phyloP scores from a whole-genome alignment of 768 basidiomycete species.

The Podaxis sp. region DNA sequence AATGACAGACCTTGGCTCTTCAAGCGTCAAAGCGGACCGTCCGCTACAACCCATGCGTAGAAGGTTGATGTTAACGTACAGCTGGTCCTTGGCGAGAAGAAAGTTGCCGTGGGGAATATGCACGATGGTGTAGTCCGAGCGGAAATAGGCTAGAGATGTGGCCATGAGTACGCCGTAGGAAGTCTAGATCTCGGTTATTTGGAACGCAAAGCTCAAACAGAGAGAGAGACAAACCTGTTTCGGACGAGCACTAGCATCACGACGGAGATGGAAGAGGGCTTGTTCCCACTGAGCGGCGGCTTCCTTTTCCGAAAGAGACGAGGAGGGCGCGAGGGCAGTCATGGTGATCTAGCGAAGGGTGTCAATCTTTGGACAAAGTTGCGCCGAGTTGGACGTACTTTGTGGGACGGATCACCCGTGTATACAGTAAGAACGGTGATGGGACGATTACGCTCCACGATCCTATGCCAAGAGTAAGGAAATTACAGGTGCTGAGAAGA shows the following conservation, averaged over 20 bases:
- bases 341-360: slow-evolving; percentile 51
- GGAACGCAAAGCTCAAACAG: background rate
- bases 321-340: slow-evolving; percentile 50
- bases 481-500: slow-evolving; percentile 3
- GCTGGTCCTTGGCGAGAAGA: slow-evolving; percentile 57
- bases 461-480: slow-evolving; percentile 39
- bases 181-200: slow-evolving; percentile 38
- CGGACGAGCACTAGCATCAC: slow-evolving; percentile 68
- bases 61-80: slow-evolving; percentile 81
- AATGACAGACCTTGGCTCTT: slow-evolving; percentile 61
- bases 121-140: slow-evolving; percentile 84
- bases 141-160: slow-evolving; percentile 85
- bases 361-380: background rate
- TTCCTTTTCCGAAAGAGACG: slow-evolving; percentile 39
- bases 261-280: slow-evolving; percentile 58
- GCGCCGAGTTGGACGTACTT: slow-evolving; percentile 32
- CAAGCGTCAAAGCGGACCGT: slow-evolving; percentile 72
- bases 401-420: slow-evolving; percentile 73
- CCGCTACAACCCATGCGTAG: slow-evolving; percentile 84
- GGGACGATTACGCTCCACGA: slow-evolving; percentile 63
- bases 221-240: slow-evolving; percentile 46
- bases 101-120: slow-evolving; percentile 74
- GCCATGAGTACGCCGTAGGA: slow-evolving; percentile 71
- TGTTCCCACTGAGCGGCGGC: slow-evolving; percentile 45
- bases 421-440: slow-evolving; percentile 69